These are phyloP conservation scores for Neltuma alba DNA, from an alignment of 306 rosid species.

Conservation along the genomic window DNA sequence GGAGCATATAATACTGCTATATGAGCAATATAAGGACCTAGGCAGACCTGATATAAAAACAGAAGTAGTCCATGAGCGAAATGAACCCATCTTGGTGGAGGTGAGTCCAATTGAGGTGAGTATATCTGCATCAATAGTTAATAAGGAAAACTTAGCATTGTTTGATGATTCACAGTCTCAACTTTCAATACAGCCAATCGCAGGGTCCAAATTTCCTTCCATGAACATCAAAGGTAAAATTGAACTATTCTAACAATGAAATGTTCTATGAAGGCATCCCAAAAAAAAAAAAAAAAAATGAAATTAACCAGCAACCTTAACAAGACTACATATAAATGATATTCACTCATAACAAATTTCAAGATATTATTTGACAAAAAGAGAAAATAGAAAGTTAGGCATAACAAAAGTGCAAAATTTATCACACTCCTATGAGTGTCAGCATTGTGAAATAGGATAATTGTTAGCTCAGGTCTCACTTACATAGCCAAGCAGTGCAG, in stretches of 20 bases:
- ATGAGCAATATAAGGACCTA: not conserved
- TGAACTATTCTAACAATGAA: not conserved
- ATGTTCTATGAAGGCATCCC: conserved; percentile 26
- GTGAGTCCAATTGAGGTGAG: conserved; percentile 80
- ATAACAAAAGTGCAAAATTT: conserved; percentile 3
- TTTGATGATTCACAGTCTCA: not conserved
- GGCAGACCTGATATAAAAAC: conserved; percentile 87
- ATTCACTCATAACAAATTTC: conserved; percentile 21
- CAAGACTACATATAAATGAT: conserved; percentile 10
- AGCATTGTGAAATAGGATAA: conserved; percentile 29
- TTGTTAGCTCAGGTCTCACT: conserved; percentile 47
- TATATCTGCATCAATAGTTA: conserved; percentile 59
- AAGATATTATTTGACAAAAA: conserved; percentile 18
- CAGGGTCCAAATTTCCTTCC: conserved; percentile 16
- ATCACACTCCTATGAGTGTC: conserved; percentile 25
- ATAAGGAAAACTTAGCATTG: not conserved
- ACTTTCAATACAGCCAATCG: conserved; percentile 25
- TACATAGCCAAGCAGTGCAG: conserved; percentile 91
- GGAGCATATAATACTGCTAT: conserved; percentile 6
- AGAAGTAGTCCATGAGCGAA: conserved; percentile 91
- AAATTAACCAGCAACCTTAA: conserved; percentile 20
- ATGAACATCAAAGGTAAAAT: conserved; percentile 1
- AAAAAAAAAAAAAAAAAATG: not conserved
- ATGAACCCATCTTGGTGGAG: conserved; percentile 99
- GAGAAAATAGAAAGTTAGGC: conserved; percentile 11